Evolutionary conservation across 371 early-diverging fungal genomes (phyloP).

Genomic region (Circinella minor): DNA sequence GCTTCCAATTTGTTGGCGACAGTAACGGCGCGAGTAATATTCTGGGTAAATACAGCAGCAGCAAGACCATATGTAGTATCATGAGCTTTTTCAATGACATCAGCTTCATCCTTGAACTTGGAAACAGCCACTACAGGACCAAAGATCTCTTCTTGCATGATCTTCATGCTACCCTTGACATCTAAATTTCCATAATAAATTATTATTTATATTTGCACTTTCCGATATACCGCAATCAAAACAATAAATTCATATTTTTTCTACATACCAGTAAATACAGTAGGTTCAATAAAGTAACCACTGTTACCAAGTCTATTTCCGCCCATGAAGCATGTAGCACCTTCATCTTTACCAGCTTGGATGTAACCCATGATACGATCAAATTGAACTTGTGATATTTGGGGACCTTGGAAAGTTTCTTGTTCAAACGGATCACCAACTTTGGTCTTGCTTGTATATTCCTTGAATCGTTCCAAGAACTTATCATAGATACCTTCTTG

Average conservation of each 20-base stretch:
- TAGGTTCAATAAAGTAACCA: conserved; percentile 58
- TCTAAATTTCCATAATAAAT: conserved; percentile 2
- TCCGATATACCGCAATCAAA: background rate
- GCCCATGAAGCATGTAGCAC: conserved; percentile 53
- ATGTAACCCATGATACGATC: conserved; percentile 66
- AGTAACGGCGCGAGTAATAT: conserved; percentile 69
- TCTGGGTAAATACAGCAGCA: conserved; percentile 80
- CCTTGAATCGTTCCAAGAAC: conserved; percentile 71
- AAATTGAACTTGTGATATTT: conserved; percentile 78
- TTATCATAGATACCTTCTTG: conserved; percentile 49
- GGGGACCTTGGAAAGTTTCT: conserved; percentile 72
- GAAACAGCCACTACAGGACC: conserved; percentile 79
- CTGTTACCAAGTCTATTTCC: conserved; percentile 52
- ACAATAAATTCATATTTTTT: background rate
- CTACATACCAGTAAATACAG: conserved; percentile 40
- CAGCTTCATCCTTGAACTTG: conserved; percentile 68
- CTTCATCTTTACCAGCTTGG: conserved; percentile 52
- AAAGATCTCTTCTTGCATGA: conserved; percentile 78
- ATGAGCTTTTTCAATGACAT: conserved; percentile 78
- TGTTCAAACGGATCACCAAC: conserved; percentile 66
- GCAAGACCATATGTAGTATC: conserved; percentile 77
- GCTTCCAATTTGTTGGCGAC: conserved; percentile 55
- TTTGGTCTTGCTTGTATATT: conserved; percentile 55
- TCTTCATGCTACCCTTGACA: conserved; percentile 56
- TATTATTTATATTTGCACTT: too few relatives aligned